Evolutionary conservation across 129 eudicot species (phyloP).

Genomic region (Artemisia argyi): DNA sequence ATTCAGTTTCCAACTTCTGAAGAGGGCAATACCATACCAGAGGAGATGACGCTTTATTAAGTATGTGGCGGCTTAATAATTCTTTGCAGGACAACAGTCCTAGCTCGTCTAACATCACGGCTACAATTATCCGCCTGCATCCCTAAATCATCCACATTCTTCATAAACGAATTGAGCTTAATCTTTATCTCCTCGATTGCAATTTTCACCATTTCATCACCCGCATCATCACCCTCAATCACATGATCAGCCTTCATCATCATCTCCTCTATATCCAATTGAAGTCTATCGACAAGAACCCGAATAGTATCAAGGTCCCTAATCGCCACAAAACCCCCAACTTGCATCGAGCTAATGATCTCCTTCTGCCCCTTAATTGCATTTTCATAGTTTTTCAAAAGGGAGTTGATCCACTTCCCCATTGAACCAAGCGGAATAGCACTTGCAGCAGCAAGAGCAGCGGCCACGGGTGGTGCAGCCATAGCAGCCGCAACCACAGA

Average conservation of each 20-base stretch:
- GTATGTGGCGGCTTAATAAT: conserved; percentile 54
- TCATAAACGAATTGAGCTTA: conserved; percentile 64
- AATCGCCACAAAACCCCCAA: conserved; percentile 67
- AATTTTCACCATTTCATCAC: conserved; percentile 69
- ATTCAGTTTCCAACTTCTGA: conserved; percentile 9
- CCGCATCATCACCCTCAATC: conserved; percentile 39
- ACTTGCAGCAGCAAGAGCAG: conserved; percentile 76
- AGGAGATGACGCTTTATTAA: conserved; percentile 9
- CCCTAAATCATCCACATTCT: conserved; percentile 81
- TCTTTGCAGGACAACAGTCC: conserved; percentile 82
- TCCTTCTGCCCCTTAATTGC: conserved; percentile 80
- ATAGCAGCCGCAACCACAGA: conserved; percentile 94
- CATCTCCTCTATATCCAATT: conserved; percentile 63
- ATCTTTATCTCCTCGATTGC: conserved; percentile 71
- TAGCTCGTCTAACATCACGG: conserved; percentile 77
- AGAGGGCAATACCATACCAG: conserved; percentile 8
- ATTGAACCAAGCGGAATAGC: conserved; percentile 83
- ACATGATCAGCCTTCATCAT: conserved; percentile 50
- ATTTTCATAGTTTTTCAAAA: conserved; percentile 63
- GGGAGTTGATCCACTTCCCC: conserved; percentile 89
- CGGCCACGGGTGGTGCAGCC: conserved; percentile 84
- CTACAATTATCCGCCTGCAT: conserved; percentile 74
- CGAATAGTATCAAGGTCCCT: conserved; percentile 76
- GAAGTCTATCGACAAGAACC: conserved; percentile 62
- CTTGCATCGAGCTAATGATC: conserved; percentile 63